Percentiles rank a stretch among this genome's conserved stretches.
Conservation (phyloP, 768 basidiomycete species). For the Boletus rubroflammeus region DNA sequence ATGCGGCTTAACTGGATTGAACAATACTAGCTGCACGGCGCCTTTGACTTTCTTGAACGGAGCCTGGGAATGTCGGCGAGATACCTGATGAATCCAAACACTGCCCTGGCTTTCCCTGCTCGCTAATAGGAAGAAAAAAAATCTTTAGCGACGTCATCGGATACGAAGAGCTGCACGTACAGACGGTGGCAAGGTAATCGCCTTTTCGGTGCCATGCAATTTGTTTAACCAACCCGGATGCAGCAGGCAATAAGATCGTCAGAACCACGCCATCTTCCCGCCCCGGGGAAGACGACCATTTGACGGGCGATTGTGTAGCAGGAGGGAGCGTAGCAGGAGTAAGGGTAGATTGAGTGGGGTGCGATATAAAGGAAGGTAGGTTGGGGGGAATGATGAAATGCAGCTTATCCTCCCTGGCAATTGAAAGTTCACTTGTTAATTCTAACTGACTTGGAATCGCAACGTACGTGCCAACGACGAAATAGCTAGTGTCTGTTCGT, state of each 20-base stretch:
- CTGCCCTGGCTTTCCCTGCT: slow-evolving; percentile 69
- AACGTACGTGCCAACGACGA: slow-evolving; percentile 76
- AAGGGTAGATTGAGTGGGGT: slow-evolving; percentile 58
- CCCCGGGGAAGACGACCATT: slow-evolving; percentile 57
- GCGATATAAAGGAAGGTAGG: slow-evolving; percentile 53
- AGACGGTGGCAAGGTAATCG: slow-evolving; percentile 93
- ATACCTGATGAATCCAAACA: slow-evolving; percentile 95
- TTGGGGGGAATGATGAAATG: slow-evolving; percentile 81
- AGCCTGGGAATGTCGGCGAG: slow-evolving; percentile 92
- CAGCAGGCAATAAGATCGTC: slow-evolving; percentile 56
- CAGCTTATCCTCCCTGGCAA: slow-evolving; percentile 71
- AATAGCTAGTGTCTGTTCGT: slow-evolving; percentile 72
- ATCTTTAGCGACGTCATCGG: slow-evolving; percentile 5
- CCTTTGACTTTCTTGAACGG: slow-evolving; percentile 97
- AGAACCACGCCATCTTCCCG: slow-evolving; percentile 56
- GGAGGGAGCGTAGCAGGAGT: slow-evolving; percentile 64
- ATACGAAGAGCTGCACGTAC: slow-evolving; percentile 49
- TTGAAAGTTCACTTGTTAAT: slow-evolving; percentile 4
- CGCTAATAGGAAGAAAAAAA: slow-evolving; percentile 37
- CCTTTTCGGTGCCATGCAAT: slow-evolving; percentile 91
- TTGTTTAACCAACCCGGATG: slow-evolving; percentile 72
- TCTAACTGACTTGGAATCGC: slow-evolving; percentile 3
- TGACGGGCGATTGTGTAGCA: slow-evolving; percentile 57
- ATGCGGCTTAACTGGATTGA: slow-evolving; percentile 92
- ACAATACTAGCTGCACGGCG: slow-evolving; percentile 81